Conservation (phyloP, 1,139 yeast genomes). For the Meyerozyma guilliermondii region DNA sequence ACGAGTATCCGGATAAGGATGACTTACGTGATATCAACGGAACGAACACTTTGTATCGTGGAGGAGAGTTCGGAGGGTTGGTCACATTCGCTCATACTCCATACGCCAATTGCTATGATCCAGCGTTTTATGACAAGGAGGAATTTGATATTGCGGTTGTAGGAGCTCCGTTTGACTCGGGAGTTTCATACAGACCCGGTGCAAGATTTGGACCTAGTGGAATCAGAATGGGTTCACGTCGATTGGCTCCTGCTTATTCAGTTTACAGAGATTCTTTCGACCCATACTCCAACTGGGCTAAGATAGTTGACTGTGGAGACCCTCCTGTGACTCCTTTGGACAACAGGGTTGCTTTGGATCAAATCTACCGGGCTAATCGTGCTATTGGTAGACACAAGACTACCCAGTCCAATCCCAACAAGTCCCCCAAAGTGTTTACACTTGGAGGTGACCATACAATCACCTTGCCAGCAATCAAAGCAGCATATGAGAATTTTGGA, state of each 20-base stretch:
- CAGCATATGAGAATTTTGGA: constrained; percentile 10
- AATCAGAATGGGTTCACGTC: constrained; percentile 14
- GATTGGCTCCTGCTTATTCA: constrained; percentile 12
- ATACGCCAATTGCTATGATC: constrained; percentile 32
- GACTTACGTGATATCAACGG: constrained; percentile 33
- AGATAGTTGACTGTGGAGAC: constrained; percentile 16
- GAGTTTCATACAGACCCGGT: constrained; percentile 3
- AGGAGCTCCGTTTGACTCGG: constrained; percentile 4
- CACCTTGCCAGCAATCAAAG: constrained; percentile 11
- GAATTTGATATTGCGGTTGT: constrained; percentile 8
- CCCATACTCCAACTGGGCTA: constrained; percentile 12
- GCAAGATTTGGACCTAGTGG: constrained; percentile 6
- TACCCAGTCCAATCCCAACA: constrained; percentile 4
- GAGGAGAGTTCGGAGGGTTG: constrained; percentile 42
- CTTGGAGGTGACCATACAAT: constrained; percentile 15
- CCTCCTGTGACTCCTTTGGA: constrained; percentile 15
- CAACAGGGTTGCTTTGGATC: constrained; percentile 14
- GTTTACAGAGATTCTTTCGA: constrained; percentile 15
- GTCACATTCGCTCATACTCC: constrained; percentile 43
- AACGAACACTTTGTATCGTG: constrained; percentile 26
- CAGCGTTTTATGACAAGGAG: constrained; percentile 14
- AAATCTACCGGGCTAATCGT: constrained; percentile 11
- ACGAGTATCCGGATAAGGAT: constrained; percentile 29
- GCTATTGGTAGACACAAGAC: constrained; percentile 8
- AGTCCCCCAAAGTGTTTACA: constrained; percentile 10